phyloP scores from a whole-genome alignment of 2,329 filamentous ascomycete genomes.

The Botrytis hyacinthi region DNA sequence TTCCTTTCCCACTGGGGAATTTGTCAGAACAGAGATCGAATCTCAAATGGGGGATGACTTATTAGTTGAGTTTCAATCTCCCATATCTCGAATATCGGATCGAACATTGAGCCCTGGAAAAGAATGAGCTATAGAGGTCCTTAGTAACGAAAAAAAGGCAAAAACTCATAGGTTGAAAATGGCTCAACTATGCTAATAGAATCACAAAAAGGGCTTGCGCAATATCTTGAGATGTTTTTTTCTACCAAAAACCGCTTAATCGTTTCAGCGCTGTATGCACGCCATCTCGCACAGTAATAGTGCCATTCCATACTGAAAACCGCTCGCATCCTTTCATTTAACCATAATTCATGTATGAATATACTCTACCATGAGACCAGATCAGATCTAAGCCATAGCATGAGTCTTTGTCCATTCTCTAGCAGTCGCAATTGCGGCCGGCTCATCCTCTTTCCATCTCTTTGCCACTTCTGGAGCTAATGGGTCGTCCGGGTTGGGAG shows the following conservation, averaged over 20 bases:
- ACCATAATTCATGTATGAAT: slow-evolving; percentile 7
- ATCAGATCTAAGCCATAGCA: slow-evolving; percentile 35
- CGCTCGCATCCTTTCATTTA: slow-evolving; percentile 2
- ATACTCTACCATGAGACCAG: neutral
- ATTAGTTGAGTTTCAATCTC: neutral
- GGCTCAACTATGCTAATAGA: slow-evolving; percentile 4
- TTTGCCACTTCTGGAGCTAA: slow-evolving; percentile 96
- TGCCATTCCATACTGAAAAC: neutral
- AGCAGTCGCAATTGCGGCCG: slow-evolving; percentile 86
- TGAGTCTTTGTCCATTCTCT: slow-evolving; percentile 75
- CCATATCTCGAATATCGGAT: neutral
- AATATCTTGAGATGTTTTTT: slow-evolving; percentile 1
- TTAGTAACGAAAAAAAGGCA: neutral
- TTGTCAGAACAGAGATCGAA: neutral
- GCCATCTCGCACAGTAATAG: neutral
- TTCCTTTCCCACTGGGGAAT: slow-evolving; percentile 7
- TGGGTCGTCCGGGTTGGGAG: slow-evolving; percentile 97
- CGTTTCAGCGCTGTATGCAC: neutral
- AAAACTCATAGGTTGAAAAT: neutral
- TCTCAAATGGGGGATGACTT: neutral
- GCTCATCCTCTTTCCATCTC: slow-evolving; percentile 95
- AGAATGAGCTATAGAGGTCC: neutral
- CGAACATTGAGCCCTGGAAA: neutral
- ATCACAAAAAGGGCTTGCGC: neutral
- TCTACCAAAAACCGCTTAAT: slow-evolving; percentile 14